phyloP scores from a whole-genome alignment of 495 filamentous ascomycete species.

The Daldinia concentrica region DNA sequence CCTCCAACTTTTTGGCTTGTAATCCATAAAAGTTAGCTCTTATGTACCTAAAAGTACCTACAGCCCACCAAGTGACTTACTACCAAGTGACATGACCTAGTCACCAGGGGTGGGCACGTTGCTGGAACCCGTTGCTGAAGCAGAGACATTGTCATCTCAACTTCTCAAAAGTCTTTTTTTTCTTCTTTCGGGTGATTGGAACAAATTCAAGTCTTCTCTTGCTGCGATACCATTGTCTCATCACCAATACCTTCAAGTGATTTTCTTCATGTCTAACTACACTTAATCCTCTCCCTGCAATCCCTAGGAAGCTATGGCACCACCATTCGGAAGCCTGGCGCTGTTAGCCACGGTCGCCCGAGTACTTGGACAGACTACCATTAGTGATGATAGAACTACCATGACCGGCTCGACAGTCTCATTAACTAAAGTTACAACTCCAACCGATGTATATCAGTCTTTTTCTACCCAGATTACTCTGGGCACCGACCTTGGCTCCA shows the following conservation, averaged over 20 bases:
- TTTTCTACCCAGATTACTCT: slow-evolving; percentile 50
- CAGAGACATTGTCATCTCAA: slow-evolving; percentile 1
- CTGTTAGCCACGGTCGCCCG: slow-evolving; percentile 35
- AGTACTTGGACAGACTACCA: slow-evolving; percentile 38
- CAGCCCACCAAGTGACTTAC: slow-evolving; percentile 1
- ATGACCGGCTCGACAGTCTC: slow-evolving; percentile 45
- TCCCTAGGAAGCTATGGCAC: slow-evolving; percentile 29
- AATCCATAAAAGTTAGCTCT: slow-evolving; percentile 26
- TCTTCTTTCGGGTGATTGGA: not conserved
- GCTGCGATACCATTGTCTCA: not conserved
- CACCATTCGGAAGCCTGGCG: slow-evolving; percentile 29
- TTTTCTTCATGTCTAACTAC: slow-evolving; percentile 17
- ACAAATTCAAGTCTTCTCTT: not conserved
- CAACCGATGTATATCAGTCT: slow-evolving; percentile 52
- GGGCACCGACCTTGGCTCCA: slow-evolving; percentile 36
- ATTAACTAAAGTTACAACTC: slow-evolving; percentile 34
- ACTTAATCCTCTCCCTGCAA: slow-evolving; percentile 9
- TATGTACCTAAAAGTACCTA: slow-evolving; percentile 25
- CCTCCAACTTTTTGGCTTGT: slow-evolving; percentile 10
- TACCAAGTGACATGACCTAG: not conserved
- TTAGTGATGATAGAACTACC: slow-evolving; percentile 49
- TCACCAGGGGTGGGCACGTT: slow-evolving; percentile 4
- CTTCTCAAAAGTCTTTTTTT: not conserved
- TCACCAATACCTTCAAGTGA: slow-evolving; percentile 5
- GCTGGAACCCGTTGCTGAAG: not conserved